A percentile compares a stretch with the other conserved stretches of the same genome.
phyloP scores from a whole-genome alignment of 2,329 filamentous ascomycete genomes.

The Fonsecaea pedrosoi region DNA sequence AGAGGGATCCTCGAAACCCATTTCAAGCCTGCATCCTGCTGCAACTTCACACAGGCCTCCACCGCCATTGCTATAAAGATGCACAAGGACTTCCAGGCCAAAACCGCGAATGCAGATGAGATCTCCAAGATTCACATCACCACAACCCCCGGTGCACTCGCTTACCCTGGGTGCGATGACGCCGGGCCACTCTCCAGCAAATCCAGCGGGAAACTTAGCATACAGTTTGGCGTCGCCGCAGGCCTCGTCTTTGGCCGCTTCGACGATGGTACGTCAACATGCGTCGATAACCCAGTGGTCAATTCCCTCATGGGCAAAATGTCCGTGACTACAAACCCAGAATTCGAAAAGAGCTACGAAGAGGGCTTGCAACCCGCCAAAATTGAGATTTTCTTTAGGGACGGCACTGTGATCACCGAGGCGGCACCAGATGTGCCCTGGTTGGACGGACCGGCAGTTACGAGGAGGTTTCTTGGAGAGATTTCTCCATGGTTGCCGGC shows the following conservation, averaged over 20 bases:
- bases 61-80: conserved; percentile 14
- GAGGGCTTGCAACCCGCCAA: background rate
- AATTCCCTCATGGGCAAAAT: background rate
- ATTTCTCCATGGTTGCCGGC: background rate
- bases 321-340: background rate
- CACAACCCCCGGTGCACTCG: conserved; percentile 12
- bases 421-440: background rate
- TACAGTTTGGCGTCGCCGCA: conserved; percentile 17
- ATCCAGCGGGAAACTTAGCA: conserved; percentile 22
- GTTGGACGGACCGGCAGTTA: background rate
- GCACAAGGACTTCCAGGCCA: background rate
- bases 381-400: background rate
- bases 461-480: background rate
- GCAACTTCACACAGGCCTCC: conserved; percentile 17
- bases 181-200: conserved; percentile 1
- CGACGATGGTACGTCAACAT: conserved; percentile 5
- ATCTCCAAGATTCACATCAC: conserved; percentile 11
- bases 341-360: background rate
- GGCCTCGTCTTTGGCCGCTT: conserved; percentile 10
- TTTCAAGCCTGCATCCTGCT: conserved; percentile 18
- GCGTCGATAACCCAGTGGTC: background rate
- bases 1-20: conserved; percentile 10
- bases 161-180: conserved; percentile 22
- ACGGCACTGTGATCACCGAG: background rate
- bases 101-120: background rate